A percentile compares a stretch with the other conserved stretches of the same genome.
These are phyloP conservation scores for Phytophthora quininea DNA, from an alignment of 352 stramenopile genomes.

Conservation along the genomic window DNA sequence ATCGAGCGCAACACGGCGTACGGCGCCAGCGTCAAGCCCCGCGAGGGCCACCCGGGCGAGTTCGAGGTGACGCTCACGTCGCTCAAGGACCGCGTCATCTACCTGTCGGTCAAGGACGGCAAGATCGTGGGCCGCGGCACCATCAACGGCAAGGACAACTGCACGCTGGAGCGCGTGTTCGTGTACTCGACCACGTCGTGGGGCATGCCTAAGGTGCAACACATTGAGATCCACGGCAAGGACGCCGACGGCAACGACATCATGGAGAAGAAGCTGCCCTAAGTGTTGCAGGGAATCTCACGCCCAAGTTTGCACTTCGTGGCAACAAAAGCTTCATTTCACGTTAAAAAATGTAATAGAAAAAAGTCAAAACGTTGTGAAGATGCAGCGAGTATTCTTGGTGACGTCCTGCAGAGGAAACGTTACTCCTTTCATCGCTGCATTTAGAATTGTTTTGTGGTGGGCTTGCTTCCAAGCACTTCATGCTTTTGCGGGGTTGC, in stretches of 20 bases:
- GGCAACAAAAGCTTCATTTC: slow-evolving; percentile 1
- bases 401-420: no score
- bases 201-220: slow-evolving; percentile 88
- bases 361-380: slow-evolving; percentile 3
- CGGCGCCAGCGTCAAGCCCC: slow-evolving; percentile 73
- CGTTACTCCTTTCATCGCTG: no score
- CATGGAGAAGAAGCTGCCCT: slow-evolving; percentile 89
- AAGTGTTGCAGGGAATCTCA: slow-evolving; percentile 14
- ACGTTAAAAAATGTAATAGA: slow-evolving; percentile 39
- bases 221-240: slow-evolving; percentile 89
- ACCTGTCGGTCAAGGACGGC: slow-evolving; percentile 76
- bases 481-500: background rate
- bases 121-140: slow-evolving; percentile 70
- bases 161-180: slow-evolving; percentile 81
- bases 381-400: background rate
- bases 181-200: slow-evolving; percentile 86
- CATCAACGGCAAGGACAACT: slow-evolving; percentile 79
- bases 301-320: background rate
- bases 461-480: background rate
- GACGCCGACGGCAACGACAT: slow-evolving; percentile 64
- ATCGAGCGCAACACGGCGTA: slow-evolving; percentile 89
- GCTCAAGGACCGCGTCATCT: slow-evolving; percentile 84
- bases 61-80: slow-evolving; percentile 82
- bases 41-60: slow-evolving; percentile 68
- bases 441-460: no score